Conservation (phyloP, 129 eudicot genomes). For the Pseudognaphalium luteoalbum region DNA sequence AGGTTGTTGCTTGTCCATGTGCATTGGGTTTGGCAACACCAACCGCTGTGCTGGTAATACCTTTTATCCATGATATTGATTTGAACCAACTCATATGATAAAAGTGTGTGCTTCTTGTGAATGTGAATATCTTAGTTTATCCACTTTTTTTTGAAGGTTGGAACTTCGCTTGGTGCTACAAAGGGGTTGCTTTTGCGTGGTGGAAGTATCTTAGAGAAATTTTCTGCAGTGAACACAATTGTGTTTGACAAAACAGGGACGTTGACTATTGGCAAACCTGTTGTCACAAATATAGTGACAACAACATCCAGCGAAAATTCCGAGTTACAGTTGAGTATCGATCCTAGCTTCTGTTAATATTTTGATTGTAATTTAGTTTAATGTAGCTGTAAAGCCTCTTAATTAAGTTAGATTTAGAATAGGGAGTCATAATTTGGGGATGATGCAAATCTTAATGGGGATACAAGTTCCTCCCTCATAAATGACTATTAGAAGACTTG, state of each 20-base stretch:
- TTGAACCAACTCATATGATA: neutral
- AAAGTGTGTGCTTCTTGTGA: neutral
- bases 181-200: conserved; percentile 97
- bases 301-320: conserved; percentile 33
- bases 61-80: conserved; percentile 19
- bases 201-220: conserved; percentile 90
- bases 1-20: conserved; percentile 99
- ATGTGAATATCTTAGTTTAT: conserved; percentile 7
- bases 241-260: conserved; percentile 99
- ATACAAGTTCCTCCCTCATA: neutral
- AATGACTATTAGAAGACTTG: neutral
- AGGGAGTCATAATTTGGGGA: neutral
- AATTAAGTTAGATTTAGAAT: neutral
- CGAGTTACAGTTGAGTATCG: conserved; percentile 49
- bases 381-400: neutral
- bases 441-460: neutral
- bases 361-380: neutral
- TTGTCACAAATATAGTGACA: conserved; percentile 75
- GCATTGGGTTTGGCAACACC: conserved; percentile 99
- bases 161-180: conserved; percentile 98
- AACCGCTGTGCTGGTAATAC: conserved; percentile 92
- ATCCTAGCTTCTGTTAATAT: conserved; percentile 1
- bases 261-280: conserved; percentile 86
- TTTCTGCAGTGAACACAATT: conserved; percentile 70
- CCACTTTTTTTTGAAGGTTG: conserved; percentile 55